Evolutionary conservation across 1,284 basidiomycete genomes (phyloP), one percentile per base, ranked within the genome.

Genomic region (Cystobasidiaceae sp.): DNA sequence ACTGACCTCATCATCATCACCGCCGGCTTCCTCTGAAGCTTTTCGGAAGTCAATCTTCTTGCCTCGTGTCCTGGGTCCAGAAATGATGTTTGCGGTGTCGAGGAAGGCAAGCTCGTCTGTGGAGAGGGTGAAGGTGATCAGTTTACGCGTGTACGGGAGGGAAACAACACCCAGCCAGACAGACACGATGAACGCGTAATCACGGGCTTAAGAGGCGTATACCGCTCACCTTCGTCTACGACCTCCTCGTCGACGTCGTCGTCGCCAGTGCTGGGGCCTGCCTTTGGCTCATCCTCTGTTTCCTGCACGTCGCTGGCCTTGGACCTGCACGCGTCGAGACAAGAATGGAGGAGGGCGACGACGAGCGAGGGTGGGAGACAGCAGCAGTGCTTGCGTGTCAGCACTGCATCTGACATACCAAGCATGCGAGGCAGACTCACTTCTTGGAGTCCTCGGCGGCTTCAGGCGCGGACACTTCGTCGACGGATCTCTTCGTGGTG

Each of bases 31-130:
- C 44, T 64, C 61, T 28, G 61, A 55, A 3, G 61, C 61, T 32
- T 64, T 64, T 21, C 52, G 6, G 61, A 64, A 64, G 52, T 64
- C 61, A 32, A 64, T 64, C 51, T 64, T 56, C 61, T 64, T 64
- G 39, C 61, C 61, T 46, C 61, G 51, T 9, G 61, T 64, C 49
- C 61, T 44, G 17, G 51, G 61, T n/a, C 58, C 61, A 15, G 51
- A 46, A 44, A 64, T 64, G 52, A 64, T 64, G 61, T 64, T 64
- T 6, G 51, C 44, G 28, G 43, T 46, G 33, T 64, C 61, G 19
- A 64, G 52, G 21, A 45, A 39, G 37, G 61, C 51, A 27, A 64
- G 61, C 32, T 64, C 61, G 33, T 64, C 61, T 64, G 61, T 15
- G 32, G 7, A 25, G 19, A 28, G 32, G 23, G 32, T 3, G 28